Evolutionary conservation across 805 yeast genomes (phyloP).

Genomic region (Kodamaea kaohsiungensis): DNA sequence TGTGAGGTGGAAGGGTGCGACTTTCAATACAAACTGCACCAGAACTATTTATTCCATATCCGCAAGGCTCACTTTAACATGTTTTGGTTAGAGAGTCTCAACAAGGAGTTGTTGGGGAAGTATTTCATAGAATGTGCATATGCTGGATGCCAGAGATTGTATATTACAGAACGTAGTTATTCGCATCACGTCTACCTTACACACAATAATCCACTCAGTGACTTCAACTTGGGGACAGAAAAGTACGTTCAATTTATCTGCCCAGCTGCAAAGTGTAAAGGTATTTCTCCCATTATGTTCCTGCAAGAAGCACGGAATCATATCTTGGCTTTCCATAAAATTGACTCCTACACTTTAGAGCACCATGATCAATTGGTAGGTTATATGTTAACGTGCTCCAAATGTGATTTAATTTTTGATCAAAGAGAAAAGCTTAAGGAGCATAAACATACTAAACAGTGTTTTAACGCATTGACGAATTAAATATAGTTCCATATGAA

Average conservation of each 20-base stretch:
- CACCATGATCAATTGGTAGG: background rate
- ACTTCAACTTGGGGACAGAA: background rate
- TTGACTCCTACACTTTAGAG: background rate
- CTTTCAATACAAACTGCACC: background rate
- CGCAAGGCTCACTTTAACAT: background rate
- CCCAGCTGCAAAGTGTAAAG: background rate
- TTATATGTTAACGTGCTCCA: background rate
- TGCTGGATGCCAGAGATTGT: background rate
- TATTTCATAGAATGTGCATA: background rate
- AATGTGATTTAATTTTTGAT: background rate
- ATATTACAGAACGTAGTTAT: background rate
- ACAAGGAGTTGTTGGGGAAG: background rate
- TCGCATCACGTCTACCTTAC: background rate
- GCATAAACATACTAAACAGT: background rate
- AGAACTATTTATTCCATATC: background rate
- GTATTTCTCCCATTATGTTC: background rate
- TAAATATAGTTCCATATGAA: too few relatives aligned
- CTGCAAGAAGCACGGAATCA: background rate
- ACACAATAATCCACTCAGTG: background rate
- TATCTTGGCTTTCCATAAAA: background rate
- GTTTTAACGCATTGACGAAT: too few relatives aligned
- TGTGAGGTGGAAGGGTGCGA: background rate
- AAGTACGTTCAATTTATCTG: background rate
- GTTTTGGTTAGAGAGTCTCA: background rate
- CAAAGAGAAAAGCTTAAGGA: background rate